phyloP scores from a whole-genome alignment of 805 yeast species.

The Spathaspora sp. region DNA sequence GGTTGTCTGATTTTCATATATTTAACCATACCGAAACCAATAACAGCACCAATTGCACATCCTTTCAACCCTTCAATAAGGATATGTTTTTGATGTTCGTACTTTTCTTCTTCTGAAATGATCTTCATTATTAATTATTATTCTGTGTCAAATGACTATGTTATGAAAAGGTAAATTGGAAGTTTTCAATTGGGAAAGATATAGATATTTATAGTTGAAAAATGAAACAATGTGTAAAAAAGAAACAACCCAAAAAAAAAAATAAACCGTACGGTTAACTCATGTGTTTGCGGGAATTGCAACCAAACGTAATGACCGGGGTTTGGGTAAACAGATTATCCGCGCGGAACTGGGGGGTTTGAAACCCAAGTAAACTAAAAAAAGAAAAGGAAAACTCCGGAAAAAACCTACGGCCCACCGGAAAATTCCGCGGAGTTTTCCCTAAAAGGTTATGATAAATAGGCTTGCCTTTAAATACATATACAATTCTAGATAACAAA shows the following conservation, averaged over 20 bases:
- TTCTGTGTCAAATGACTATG: neutral
- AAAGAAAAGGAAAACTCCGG: neutral
- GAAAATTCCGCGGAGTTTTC: neutral
- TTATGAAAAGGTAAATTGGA: neutral
- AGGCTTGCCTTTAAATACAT: no score
- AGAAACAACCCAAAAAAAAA: neutral
- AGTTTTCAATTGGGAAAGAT: neutral
- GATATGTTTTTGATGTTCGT: constrained; percentile 59
- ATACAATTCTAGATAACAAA: neutral
- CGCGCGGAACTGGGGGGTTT: neutral
- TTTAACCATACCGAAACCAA: constrained; percentile 55
- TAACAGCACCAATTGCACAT: constrained; percentile 48
- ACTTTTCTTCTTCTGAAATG: constrained; percentile 59
- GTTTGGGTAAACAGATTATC: neutral
- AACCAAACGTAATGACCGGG: neutral
- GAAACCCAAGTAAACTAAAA: neutral
- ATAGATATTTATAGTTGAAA: neutral
- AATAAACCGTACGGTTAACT: neutral
- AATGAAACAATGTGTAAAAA: neutral
- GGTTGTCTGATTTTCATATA: constrained; percentile 33
- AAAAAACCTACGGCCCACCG: neutral
- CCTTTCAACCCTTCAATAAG: constrained; percentile 63
- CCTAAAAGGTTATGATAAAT: neutral
- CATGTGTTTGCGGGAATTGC: neutral
- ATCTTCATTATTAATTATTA: constrained; percentile 52